Base-by-base conservation (phyloP, 306 rosid species). In the Ormosia semicastrata region DNA sequence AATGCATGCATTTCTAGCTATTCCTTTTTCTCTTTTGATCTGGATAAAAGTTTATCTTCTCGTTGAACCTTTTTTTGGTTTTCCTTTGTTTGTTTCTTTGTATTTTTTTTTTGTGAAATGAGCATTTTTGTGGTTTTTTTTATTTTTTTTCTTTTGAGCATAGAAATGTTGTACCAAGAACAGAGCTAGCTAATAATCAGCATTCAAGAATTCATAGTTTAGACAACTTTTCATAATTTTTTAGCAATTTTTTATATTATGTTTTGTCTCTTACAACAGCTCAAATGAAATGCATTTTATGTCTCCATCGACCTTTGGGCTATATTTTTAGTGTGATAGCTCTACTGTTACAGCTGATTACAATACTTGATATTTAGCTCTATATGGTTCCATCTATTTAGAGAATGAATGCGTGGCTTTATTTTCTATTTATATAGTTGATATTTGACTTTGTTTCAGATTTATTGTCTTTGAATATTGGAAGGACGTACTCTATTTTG, bases 11-110 rank as follows among this genome's bases (percentile, higher is more conserved):
- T 53, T 74, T 39, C 46, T 64, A 33, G 14, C 33, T 66, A 9
- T 56, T 81, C 50, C 15, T 60, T 78, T 64, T 47, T 41, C 41
- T 75, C 24, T 34, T 29, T 43, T 50, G 73, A 62, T 84, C 85
- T 72, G 69, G 62, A 71, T 66, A 6, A 40, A 40, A 30, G 60
- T 66, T 32, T 8, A 32, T 50, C 29, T 29, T 44, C 37, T 39
- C 32, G 53, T 52, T 1, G 3, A 65, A 36, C 24, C 57, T 13
- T 39, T 58, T 7, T 56, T 41, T n/a, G 18, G 10, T 49, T 56
- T 66, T 54, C 47, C 4, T 79, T 62, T 54, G 18, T 63, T 52
- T 52, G 10, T 39, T 62, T 17, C 15, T 46, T 37, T 78, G 41
- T 24, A 24, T 24, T 24, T 62, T 13, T 70, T 11, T 1, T 46